Evolutionary conservation across 257 asterid species (phyloP).

Genomic region (Datura wrightii): DNA sequence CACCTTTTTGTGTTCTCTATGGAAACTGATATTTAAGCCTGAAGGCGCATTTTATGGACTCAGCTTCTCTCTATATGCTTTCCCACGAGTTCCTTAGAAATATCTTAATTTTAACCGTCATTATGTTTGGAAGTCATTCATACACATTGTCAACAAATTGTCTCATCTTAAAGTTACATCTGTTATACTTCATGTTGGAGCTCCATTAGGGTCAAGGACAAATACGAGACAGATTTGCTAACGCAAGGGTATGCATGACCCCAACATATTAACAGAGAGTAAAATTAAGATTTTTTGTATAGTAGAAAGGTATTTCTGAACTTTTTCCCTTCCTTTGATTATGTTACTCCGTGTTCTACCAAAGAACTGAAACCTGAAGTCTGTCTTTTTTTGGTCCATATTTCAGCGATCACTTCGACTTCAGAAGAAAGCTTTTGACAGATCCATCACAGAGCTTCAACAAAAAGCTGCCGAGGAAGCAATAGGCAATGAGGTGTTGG

Average conservation of each 20-base stretch:
- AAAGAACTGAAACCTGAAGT: neutral
- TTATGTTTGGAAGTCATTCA: neutral
- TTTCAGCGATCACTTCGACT: slow-evolving; percentile 73
- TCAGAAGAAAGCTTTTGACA: slow-evolving; percentile 72
- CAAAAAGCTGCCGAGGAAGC: slow-evolving; percentile 62
- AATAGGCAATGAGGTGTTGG: slow-evolving; percentile 53
- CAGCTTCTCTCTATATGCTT: too few species aligned
- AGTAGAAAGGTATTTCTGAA: neutral
- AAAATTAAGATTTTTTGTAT: neutral
- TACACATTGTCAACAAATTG: neutral
- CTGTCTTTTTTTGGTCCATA: neutral
- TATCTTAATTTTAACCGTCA: neutral
- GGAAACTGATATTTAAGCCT: too few species aligned
- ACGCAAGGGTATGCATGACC: neutral
- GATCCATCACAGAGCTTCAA: slow-evolving; percentile 72
- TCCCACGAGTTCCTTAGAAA: too few species aligned
- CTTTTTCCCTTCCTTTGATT: neutral
- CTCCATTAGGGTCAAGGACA: neutral
- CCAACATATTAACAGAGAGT: neutral
- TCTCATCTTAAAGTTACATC: neutral
- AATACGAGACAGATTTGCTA: neutral
- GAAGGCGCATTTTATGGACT: too few species aligned
- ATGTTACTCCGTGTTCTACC: neutral
- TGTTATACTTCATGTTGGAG: slow-evolving; percentile 17
- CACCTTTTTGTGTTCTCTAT: too few species aligned